These are phyloP conservation scores for Prunus davidiana DNA, from an alignment of 306 rosid species.

Conservation along the genomic window DNA sequence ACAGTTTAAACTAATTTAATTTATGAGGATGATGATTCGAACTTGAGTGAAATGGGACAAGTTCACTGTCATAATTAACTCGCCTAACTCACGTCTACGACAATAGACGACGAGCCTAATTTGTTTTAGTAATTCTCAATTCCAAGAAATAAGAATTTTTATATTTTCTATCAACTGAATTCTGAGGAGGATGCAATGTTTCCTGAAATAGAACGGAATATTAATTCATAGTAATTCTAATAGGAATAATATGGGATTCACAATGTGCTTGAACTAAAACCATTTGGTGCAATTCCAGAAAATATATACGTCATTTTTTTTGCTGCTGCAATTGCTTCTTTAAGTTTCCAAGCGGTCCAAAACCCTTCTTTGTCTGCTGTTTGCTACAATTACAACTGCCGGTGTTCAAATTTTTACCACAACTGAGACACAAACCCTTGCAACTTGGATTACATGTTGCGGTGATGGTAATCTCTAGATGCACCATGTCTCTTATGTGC, in stretches of 20 bases:
- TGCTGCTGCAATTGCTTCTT: constrained; percentile 52
- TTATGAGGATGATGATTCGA: too few relatives aligned
- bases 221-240: background rate
- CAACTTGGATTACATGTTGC: constrained; percentile 66
- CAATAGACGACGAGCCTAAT: too few relatives aligned
- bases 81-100: too few relatives aligned
- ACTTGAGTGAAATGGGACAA: too few relatives aligned
- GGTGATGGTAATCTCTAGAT: constrained; percentile 69
- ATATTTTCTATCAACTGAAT: too few relatives aligned
- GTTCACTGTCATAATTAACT: too few relatives aligned
- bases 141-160: too few relatives aligned
- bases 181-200: too few relatives aligned
- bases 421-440: constrained; percentile 75
- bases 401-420: constrained; percentile 71
- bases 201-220: background rate
- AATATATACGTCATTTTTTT: background rate
- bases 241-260: background rate
- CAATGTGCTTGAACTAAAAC: background rate
- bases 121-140: too few relatives aligned
- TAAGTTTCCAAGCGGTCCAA: constrained; percentile 69
- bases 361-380: constrained; percentile 29
- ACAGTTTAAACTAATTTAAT: too few relatives aligned
- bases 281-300: background rate
- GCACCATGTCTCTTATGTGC: constrained; percentile 79
- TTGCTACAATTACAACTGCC: constrained; percentile 64